These are phyloP conservation scores for Ogataea methylovora DNA, from an alignment of 805 yeast species.

Conservation along the genomic window DNA sequence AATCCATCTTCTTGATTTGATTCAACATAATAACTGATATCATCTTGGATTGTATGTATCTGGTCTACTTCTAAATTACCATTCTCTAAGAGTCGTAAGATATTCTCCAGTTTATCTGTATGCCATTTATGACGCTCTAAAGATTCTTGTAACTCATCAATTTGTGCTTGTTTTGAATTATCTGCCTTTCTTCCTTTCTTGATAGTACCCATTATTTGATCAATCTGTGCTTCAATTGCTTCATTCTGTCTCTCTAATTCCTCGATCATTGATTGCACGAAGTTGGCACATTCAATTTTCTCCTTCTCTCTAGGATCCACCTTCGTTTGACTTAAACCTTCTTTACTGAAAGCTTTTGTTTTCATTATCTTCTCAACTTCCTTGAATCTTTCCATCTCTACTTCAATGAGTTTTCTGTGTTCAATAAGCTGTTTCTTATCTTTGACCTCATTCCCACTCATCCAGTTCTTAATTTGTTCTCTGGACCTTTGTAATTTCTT, in stretches of 20 bases:
- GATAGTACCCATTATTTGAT: conserved; percentile 39
- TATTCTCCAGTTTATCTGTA: conserved; percentile 66
- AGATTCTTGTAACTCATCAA: conserved; percentile 54
- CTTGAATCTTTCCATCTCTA: conserved; percentile 92
- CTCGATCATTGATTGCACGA: conserved; percentile 64
- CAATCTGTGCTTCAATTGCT: conserved; percentile 65
- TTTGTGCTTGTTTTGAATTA: conserved; percentile 43
- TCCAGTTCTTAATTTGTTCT: conserved; percentile 94
- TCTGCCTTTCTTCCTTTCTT: conserved; percentile 49
- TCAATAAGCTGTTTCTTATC: conserved; percentile 79
- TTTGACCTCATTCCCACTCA: conserved; percentile 84
- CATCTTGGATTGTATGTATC: conserved; percentile 74
- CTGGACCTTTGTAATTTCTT: conserved; percentile 88
- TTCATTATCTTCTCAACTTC: conserved; percentile 90
- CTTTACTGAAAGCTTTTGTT: conserved; percentile 89
- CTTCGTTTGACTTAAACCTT: conserved; percentile 69
- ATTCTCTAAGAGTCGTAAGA: conserved; percentile 70
- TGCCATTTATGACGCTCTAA: conserved; percentile 77
- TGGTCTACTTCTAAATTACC: conserved; percentile 73
- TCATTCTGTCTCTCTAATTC: conserved; percentile 80
- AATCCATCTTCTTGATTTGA: conserved; percentile 90
- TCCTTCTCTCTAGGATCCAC: conserved; percentile 77
- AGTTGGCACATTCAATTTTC: conserved; percentile 63
- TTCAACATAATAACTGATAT: conserved; percentile 87
- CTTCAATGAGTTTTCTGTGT: conserved; percentile 59